These are phyloP conservation scores for Blastobotrys indianensis DNA, from an alignment of 1,139 yeast genomes.

Conservation along the genomic window DNA sequence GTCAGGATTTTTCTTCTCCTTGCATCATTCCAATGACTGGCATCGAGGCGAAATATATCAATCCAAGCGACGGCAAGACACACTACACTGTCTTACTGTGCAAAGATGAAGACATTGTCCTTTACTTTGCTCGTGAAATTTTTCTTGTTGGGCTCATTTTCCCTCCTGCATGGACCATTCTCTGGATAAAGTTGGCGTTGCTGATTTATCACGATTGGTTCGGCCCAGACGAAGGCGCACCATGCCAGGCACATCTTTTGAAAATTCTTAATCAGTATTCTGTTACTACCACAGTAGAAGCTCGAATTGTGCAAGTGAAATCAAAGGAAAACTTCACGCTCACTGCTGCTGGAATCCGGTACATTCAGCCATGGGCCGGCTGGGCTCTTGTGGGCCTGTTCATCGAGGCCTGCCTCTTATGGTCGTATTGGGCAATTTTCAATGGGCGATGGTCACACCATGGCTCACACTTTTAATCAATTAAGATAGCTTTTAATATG, in stretches of 20 bases:
- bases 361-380: slow-evolving; percentile 9
- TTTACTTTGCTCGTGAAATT: slow-evolving; percentile 2
- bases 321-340: background rate
- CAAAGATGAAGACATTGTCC: slow-evolving; percentile 5
- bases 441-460: too few relatives aligned
- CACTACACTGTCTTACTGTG: slow-evolving; percentile 1
- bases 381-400: slow-evolving; percentile 6
- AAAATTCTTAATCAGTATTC: background rate
- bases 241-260: background rate
- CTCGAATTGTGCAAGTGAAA: background rate
- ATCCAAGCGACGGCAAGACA: slow-evolving; percentile 2
- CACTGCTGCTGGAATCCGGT: background rate
- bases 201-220: slow-evolving; percentile 1
- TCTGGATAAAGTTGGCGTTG: slow-evolving; percentile 5
- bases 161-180: slow-evolving; percentile 9
- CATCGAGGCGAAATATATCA: background rate
- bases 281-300: slow-evolving; percentile 1
- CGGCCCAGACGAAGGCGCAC: background rate
- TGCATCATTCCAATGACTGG: too few relatives aligned
- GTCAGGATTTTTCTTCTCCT: too few relatives aligned
- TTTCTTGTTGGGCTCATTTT: slow-evolving; percentile 5
- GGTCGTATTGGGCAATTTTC: too few relatives aligned
- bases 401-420: background rate
- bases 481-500: too few relatives aligned
- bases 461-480: too few relatives aligned